These are phyloP conservation scores for Hypholoma fasciculare DNA, from an alignment of 768 basidiomycete species.

Conservation along the genomic window DNA sequence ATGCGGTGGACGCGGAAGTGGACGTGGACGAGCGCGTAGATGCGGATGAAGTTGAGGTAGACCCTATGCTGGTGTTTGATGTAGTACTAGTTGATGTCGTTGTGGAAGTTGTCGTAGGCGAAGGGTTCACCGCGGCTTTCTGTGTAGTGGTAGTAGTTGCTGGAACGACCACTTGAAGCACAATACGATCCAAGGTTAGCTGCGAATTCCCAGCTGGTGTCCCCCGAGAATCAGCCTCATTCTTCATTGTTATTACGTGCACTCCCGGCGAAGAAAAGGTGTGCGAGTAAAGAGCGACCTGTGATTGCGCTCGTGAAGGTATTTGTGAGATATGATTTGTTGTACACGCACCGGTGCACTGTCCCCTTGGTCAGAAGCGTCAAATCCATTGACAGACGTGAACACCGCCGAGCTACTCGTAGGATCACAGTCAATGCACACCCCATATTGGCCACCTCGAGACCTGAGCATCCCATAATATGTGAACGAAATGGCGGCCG, in stretches of 20 bases:
- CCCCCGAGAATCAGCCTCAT: slow-evolving; percentile 2
- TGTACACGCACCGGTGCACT: background rate
- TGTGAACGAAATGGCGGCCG: background rate
- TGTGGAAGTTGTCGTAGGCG: background rate
- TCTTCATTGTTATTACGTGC: background rate
- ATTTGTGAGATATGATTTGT: background rate
- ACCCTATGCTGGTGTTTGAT: background rate
- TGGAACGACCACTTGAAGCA: background rate
- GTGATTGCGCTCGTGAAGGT: background rate
- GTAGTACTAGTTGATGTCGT: background rate
- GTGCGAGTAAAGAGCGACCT: background rate
- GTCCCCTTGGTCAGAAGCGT: background rate
- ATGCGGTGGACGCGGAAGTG: too few relatives aligned
- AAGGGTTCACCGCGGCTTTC: background rate
- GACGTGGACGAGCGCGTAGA: too few relatives aligned
- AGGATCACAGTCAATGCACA: background rate
- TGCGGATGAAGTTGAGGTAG: too few relatives aligned
- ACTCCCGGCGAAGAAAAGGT: background rate
- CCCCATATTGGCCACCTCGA: background rate
- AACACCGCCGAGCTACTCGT: background rate
- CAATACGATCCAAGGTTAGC: background rate
- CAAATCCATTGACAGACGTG: background rate
- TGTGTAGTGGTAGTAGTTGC: background rate
- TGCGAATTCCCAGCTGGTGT: background rate
- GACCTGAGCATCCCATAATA: background rate